Evolutionary conservation across 2,329 filamentous ascomycete species (phyloP).

Genomic region (Pseudopithomyces maydicus): DNA sequence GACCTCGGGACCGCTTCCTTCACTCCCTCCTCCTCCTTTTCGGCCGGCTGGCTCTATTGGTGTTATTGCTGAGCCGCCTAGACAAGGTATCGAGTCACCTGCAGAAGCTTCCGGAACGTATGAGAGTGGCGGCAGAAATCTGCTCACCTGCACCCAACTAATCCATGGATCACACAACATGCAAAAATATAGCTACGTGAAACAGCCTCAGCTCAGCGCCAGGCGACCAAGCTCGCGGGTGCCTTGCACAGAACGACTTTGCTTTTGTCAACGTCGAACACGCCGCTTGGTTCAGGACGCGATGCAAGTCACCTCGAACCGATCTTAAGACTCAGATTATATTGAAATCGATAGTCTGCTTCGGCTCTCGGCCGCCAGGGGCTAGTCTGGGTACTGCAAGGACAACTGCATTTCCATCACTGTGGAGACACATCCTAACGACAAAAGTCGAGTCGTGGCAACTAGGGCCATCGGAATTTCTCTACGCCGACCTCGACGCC

Average conservation of each 20-base stretch:
- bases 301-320: not conserved
- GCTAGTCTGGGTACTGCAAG: slow-evolving; percentile 1
- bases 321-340: not conserved
- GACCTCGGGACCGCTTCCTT: not conserved
- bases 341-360: slow-evolving; percentile 8
- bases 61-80: no score
- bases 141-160: not conserved
- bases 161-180: not conserved
- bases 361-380: not conserved
- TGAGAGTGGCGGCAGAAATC: not conserved
- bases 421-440: not conserved
- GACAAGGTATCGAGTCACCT: not conserved
- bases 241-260: not conserved
- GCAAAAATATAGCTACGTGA: not conserved
- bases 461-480: not conserved
- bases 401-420: not conserved
- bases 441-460: not conserved
- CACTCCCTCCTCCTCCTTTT: not conserved
- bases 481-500: not conserved
- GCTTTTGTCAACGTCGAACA: not conserved
- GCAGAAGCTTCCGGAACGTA: not conserved
- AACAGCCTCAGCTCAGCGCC: not conserved
- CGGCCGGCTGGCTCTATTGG: no score
- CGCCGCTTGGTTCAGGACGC: not conserved
- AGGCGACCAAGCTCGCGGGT: not conserved